These are phyloP conservation scores for Geosmithia putterillii DNA, from an alignment of 2,329 filamentous ascomycete genomes.

Conservation along the genomic window DNA sequence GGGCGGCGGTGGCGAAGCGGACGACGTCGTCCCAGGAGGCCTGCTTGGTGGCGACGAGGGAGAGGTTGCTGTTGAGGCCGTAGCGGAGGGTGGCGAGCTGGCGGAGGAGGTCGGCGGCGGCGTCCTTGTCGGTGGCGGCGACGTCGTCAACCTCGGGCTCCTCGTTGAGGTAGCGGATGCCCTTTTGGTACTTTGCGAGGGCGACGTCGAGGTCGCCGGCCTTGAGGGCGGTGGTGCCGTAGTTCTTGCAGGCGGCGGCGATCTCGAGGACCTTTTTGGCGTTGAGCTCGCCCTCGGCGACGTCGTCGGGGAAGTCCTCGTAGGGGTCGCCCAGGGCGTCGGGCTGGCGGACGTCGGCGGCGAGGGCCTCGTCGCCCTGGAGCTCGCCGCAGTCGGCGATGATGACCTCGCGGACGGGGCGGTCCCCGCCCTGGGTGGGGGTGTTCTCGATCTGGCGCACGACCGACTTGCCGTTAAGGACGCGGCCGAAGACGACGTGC, in stretches of 20 bases:
- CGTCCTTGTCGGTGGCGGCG: conserved; percentile 43
- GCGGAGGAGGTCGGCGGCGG: conserved; percentile 52
- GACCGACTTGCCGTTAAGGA: conserved; percentile 83
- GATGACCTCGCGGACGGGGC: conserved; percentile 59
- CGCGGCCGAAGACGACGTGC: conserved; percentile 95
- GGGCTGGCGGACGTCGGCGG: conserved; percentile 54
- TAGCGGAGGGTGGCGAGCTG: conserved; percentile 67
- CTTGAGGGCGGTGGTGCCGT: conserved; percentile 90
- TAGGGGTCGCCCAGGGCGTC: conserved; percentile 82
- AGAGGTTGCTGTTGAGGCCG: conserved; percentile 77
- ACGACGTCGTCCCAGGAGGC: conserved; percentile 58
- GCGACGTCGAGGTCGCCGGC: conserved; percentile 55
- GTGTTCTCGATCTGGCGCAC: conserved; percentile 85
- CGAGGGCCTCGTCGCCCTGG: conserved; percentile 53
- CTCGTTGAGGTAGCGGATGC: conserved; percentile 76
- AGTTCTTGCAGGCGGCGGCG: conserved; percentile 75
- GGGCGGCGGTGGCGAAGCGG: conserved; percentile 58
- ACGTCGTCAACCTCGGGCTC: conserved; percentile 66
- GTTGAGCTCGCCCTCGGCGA: conserved; percentile 46
- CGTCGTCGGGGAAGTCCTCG: conserved; percentile 93
- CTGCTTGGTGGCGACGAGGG: conserved; percentile 76
- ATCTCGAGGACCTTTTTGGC: conserved; percentile 64
- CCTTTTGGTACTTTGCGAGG: conserved; percentile 91
- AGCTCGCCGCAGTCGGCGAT: conserved; percentile 84
- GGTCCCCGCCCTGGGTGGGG: conserved; percentile 61